phyloP scores from a whole-genome alignment of 768 basidiomycete species.

The Serendipita sp. region DNA sequence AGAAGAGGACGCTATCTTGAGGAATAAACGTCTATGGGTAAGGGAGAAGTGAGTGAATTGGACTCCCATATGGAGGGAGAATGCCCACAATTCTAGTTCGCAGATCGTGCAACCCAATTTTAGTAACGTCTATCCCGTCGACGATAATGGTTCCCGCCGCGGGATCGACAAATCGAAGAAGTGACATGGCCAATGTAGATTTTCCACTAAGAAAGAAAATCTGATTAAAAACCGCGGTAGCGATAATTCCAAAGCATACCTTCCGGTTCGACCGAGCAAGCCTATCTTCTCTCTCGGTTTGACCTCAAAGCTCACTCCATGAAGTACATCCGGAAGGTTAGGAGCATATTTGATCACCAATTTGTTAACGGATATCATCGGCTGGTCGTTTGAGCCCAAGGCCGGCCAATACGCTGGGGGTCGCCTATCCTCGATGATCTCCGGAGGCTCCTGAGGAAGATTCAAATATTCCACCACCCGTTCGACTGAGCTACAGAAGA shows the following conservation, averaged over 20 bases:
- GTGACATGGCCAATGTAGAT: slow-evolving; percentile 21
- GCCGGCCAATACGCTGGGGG: slow-evolving; percentile 93
- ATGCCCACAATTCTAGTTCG: slow-evolving; percentile 8
- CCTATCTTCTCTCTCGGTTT: slow-evolving; percentile 61
- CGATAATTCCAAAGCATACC: background rate
- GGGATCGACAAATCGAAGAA: slow-evolving; percentile 26
- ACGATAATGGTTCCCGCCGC: slow-evolving; percentile 22
- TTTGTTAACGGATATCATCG: slow-evolving; percentile 54
- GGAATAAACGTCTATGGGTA: slow-evolving; percentile 5
- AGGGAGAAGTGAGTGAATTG: background rate
- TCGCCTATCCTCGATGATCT: slow-evolving; percentile 52
- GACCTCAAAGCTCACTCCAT: slow-evolving; percentile 56
- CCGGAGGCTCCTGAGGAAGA: slow-evolving; percentile 44
- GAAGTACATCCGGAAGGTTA: slow-evolving; percentile 66
- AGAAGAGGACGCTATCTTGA: slow-evolving; percentile 8
- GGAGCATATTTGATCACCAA: slow-evolving; percentile 64
- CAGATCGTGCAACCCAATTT: slow-evolving; percentile 24
- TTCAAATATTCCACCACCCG: slow-evolving; percentile 43
- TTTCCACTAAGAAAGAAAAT: slow-evolving; percentile 13
- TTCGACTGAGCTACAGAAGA: slow-evolving; percentile 54
- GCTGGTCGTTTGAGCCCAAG: slow-evolving; percentile 31
- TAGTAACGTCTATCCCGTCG: slow-evolving; percentile 27
- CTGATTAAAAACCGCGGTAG: background rate
- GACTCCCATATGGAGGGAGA: no score
- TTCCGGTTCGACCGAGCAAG: slow-evolving; percentile 61